phyloP scores from a whole-genome alignment of 257 asterid species.

The Scutellaria galericulata region DNA sequence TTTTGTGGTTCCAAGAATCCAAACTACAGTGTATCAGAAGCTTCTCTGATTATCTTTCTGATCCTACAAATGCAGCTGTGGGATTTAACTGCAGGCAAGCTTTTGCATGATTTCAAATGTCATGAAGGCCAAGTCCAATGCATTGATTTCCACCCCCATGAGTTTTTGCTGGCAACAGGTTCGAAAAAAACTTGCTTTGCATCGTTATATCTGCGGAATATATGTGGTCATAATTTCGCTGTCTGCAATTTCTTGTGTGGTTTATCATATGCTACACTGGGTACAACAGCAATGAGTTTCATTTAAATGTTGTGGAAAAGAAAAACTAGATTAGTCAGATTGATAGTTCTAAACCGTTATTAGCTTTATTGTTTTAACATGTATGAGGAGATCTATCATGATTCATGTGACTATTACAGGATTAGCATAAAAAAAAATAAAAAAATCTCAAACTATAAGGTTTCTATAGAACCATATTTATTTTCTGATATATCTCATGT shows the following conservation, averaged over 20 bases:
- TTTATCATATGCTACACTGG: slow-evolving; percentile 7
- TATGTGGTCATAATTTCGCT: slow-evolving; percentile 19
- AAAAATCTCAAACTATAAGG: not conserved
- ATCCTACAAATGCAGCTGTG: slow-evolving; percentile 74
- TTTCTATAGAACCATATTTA: slow-evolving; percentile 4
- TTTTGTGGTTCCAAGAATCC: slow-evolving; percentile 30
- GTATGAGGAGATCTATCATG: slow-evolving; percentile 11
- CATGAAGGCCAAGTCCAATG: slow-evolving; percentile 95
- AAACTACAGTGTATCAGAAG: not conserved
- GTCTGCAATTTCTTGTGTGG: slow-evolving; percentile 31
- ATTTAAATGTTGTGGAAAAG: not conserved
- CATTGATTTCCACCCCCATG: slow-evolving; percentile 97
- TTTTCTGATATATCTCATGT: not conserved
- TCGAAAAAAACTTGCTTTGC: slow-evolving; percentile 37
- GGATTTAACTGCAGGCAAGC: slow-evolving; percentile 99
- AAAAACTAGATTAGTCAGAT: slow-evolving; percentile 10
- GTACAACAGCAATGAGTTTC: not conserved
- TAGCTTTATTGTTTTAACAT: not conserved
- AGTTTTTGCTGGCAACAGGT: slow-evolving; percentile 98
- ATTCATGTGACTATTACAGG: slow-evolving; percentile 12
- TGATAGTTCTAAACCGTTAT: slow-evolving; percentile 18
- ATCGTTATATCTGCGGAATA: slow-evolving; percentile 27
- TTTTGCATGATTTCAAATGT: slow-evolving; percentile 88
- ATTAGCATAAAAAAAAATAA: not conserved
- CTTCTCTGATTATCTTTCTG: slow-evolving; percentile 30